Evolutionary conservation across 345 rosid species (phyloP).

Genomic region (Pistacia vera): DNA sequence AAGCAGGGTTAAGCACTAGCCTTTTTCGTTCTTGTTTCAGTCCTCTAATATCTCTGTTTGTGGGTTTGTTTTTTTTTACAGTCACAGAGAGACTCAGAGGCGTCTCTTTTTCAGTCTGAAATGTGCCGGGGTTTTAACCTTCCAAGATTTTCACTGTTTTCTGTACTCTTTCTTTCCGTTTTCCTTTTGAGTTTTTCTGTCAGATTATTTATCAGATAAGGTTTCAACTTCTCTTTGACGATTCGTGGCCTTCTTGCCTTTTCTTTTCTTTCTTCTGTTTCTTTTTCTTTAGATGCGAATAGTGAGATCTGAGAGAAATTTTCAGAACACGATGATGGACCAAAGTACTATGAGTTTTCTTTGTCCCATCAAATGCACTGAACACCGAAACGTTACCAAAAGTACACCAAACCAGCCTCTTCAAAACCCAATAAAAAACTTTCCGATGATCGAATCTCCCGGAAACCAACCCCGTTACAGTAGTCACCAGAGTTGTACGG

Average conservation of each 20-base stretch:
- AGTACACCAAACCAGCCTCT: constrained; percentile 38
- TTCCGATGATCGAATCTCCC: constrained; percentile 15
- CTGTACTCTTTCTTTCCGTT: not conserved
- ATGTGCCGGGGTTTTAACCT: too few species aligned
- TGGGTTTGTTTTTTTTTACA: not conserved
- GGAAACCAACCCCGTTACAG: not conserved
- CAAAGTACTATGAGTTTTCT: constrained; percentile 31
- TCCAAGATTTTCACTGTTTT: too few species aligned
- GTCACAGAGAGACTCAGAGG: not conserved
- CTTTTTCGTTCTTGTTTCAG: not conserved
- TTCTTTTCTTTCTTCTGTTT: not conserved
- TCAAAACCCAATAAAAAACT: constrained; percentile 13
- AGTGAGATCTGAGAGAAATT: constrained; percentile 10
- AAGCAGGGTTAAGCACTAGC: constrained; percentile 1
- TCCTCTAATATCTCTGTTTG: not conserved
- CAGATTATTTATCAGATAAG: constrained; percentile 22
- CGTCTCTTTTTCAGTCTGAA: not conserved
- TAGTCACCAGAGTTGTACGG: constrained; percentile 44
- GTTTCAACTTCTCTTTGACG: constrained; percentile 27
- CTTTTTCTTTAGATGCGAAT: constrained; percentile 24
- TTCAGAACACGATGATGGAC: constrained; percentile 29
- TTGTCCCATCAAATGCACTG: constrained; percentile 67
- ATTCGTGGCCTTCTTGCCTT: not conserved
- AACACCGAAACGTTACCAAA: constrained; percentile 58
- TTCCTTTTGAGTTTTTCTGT: constrained; percentile 12